Evolutionary conservation across 192 early-diverging fungal species (phyloP).

Genomic region (Coemansia aciculifera): DNA sequence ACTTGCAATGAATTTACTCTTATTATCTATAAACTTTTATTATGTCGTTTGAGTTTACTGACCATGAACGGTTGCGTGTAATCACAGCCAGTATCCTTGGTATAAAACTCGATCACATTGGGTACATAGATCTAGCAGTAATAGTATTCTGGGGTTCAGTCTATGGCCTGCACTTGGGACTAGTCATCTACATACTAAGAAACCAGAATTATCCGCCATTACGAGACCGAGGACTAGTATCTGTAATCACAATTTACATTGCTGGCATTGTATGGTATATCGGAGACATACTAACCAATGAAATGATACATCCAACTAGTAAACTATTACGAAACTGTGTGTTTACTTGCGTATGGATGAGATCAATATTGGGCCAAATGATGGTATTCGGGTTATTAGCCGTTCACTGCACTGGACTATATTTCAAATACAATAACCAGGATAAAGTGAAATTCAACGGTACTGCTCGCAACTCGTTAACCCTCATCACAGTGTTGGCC

Average conservation of each 20-base stretch:
- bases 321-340: constrained; percentile 24
- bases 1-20: neutral
- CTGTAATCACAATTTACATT: constrained; percentile 12
- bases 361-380: constrained; percentile 32
- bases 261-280: constrained; percentile 32
- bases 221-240: neutral
- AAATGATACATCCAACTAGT: constrained; percentile 24
- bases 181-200: constrained; percentile 23
- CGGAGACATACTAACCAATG: constrained; percentile 38
- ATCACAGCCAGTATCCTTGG: constrained; percentile 25
- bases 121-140: constrained; percentile 28
- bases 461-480: neutral
- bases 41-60: constrained; percentile 41
- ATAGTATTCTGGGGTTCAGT: constrained; percentile 14
- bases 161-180: constrained; percentile 22
- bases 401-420: neutral
- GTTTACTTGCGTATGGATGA: constrained; percentile 37
- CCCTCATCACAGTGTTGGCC: neutral
- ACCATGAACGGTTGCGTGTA: constrained; percentile 37
- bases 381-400: constrained; percentile 3
- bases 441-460: neutral
- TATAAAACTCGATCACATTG: constrained; percentile 30
- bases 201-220: constrained; percentile 36
- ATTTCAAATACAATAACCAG: constrained; percentile 7
- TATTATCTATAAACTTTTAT: neutral